phyloP scores from a whole-genome alignment of 1,284 basidiomycete genomes.

The Apiotrichum sp. region DNA sequence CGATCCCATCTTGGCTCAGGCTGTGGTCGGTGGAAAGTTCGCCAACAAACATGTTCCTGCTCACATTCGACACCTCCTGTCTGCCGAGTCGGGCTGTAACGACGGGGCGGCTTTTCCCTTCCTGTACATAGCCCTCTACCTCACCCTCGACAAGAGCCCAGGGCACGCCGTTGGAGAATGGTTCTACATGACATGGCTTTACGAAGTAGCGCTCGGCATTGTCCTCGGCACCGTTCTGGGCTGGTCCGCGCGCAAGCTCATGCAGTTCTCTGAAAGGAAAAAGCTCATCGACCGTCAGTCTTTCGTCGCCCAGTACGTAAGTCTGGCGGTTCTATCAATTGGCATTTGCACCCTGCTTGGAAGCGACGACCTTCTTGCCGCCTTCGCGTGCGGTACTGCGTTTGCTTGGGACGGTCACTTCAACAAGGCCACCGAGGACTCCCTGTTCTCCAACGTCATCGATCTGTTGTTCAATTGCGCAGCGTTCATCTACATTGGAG shows the following conservation, averaged over 20 bases:
- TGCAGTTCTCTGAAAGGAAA: slow-evolving; percentile 88
- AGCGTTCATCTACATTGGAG: slow-evolving; percentile 86
- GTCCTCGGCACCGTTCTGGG: slow-evolving; percentile 75
- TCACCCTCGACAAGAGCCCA: slow-evolving; percentile 65
- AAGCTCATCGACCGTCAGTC: slow-evolving; percentile 94
- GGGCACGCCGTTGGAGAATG: slow-evolving; percentile 59
- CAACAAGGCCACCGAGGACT: slow-evolving; percentile 90
- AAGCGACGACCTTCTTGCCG: slow-evolving; percentile 88
- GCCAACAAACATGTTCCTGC: slow-evolving; percentile 97
- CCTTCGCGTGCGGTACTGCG: slow-evolving; percentile 90
- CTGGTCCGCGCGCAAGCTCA: slow-evolving; percentile 77
- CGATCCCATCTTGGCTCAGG: slow-evolving; percentile 63
- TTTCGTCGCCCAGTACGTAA: slow-evolving; percentile 82
- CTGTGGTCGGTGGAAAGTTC: slow-evolving; percentile 90
- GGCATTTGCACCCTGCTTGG: slow-evolving; percentile 78
- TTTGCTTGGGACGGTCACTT: slow-evolving; percentile 99
- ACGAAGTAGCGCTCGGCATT: slow-evolving; percentile 76
- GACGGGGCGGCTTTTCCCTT: slow-evolving; percentile 96
- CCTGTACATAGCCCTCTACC: slow-evolving; percentile 80
- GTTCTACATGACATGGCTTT: slow-evolving; percentile 72
- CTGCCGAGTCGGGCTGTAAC: slow-evolving; percentile 87
- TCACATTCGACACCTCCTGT: slow-evolving; percentile 86
- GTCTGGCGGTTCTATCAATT: slow-evolving; percentile 70
- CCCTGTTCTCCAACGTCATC: slow-evolving; percentile 93
- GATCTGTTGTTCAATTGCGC: slow-evolving; percentile 79